A percentile compares a stretch with the other conserved stretches of the same genome.
These are phyloP conservation scores for Thermothielavioides terrestris DNA, from an alignment of 495 filamentous ascomycete species.

Conservation along the genomic window DNA sequence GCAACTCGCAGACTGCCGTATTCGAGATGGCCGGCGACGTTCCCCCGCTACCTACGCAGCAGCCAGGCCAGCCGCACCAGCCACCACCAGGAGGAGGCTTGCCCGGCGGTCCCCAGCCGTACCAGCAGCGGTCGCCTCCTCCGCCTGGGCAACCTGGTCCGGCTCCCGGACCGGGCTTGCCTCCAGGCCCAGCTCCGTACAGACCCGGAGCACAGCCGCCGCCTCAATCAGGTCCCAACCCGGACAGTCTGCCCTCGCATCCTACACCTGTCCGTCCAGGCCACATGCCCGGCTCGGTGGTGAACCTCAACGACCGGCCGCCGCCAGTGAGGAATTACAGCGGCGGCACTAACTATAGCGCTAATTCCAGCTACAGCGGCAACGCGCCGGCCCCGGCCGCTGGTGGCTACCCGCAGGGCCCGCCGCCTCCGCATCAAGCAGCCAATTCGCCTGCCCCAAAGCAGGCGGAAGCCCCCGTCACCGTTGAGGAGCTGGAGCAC, in stretches of 20 bases:
- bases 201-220: slow-evolving; percentile 18
- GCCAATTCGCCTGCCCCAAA: slow-evolving; percentile 13
- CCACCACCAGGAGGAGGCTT: slow-evolving; percentile 1
- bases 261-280: slow-evolving; percentile 75
- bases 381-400: slow-evolving; percentile 13
- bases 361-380: too few species aligned
- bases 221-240: slow-evolving; percentile 18
- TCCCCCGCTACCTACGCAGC: slow-evolving; percentile 39
- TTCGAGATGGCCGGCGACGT: slow-evolving; percentile 63
- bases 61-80: slow-evolving; percentile 2
- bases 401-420: neutral
- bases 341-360: slow-evolving; percentile 31
- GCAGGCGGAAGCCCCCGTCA: slow-evolving; percentile 52
- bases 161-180: slow-evolving; percentile 23
- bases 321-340: slow-evolving; percentile 67
- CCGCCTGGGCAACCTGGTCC: slow-evolving; percentile 24
- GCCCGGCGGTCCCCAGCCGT: slow-evolving; percentile 16
- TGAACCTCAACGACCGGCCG: slow-evolving; percentile 48
- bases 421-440: slow-evolving; percentile 18
- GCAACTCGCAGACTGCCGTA: slow-evolving; percentile 51
- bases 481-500: slow-evolving; percentile 64
- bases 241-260: slow-evolving; percentile 65
- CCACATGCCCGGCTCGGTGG: slow-evolving; percentile 49
- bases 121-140: too few species aligned
- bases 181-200: slow-evolving; percentile 27